Conservation (phyloP, 139 green algal genomes). For the Tetratostichococcus sp. region DNA sequence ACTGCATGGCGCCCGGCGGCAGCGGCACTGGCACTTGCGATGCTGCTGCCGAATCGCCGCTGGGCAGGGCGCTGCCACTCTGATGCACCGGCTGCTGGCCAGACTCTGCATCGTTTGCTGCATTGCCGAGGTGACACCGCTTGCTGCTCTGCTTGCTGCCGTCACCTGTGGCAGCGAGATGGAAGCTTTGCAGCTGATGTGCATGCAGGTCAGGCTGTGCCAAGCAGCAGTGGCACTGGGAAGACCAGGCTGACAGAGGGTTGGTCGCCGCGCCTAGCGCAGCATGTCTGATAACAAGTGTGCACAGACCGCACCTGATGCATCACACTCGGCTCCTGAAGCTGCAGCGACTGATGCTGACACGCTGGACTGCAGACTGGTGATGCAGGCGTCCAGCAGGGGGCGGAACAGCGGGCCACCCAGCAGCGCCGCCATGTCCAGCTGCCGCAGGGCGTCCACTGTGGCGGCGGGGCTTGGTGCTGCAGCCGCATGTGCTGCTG, state of each 20-base stretch:
- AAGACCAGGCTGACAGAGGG: no score
- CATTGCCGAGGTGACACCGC: neutral
- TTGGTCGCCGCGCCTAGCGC: no score
- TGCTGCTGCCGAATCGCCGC: neutral
- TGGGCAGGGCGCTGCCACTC: no score
- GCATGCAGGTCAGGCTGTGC: no score
- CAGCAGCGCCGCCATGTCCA: slow-evolving; percentile 83
- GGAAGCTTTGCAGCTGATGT: no score
- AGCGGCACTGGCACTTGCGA: neutral
- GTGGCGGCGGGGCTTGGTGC: no score
- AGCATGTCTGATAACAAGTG: no score
- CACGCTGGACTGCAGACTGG: slow-evolving; percentile 6
- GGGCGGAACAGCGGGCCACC: slow-evolving; percentile 57
- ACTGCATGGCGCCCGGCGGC: neutral
- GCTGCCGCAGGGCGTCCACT: slow-evolving; percentile 32
- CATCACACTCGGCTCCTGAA: no score
- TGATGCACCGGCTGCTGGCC: neutral
- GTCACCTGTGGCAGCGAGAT: neutral
- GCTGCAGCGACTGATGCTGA: no score
- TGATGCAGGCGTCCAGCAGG: slow-evolving; percentile 36
- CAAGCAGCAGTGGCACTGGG: neutral
- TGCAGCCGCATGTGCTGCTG: no score
- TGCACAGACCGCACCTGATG: no score
- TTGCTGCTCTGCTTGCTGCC: neutral
- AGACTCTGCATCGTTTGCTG: neutral